Conservation (phyloP, 108 stramenopile genomes). For the Nannochloropsis granulata region DNA sequence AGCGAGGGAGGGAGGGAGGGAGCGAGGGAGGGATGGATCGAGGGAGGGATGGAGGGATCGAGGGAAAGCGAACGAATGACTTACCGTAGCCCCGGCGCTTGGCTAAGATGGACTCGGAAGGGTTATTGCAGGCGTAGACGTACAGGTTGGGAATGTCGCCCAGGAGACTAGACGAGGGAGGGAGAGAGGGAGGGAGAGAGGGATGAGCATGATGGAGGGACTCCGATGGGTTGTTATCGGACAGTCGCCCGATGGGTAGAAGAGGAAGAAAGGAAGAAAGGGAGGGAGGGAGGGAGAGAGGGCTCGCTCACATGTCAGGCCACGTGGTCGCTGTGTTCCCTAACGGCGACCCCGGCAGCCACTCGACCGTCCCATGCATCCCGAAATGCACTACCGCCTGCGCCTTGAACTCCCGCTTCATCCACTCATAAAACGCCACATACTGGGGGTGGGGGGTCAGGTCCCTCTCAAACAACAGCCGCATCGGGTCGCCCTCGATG, state of each 20-base stretch:
- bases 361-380: conserved; percentile 62
- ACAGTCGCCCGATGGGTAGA: not conserved
- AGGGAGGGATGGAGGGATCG: not conserved
- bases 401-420: conserved; percentile 38
- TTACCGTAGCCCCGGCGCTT: conserved; percentile 59
- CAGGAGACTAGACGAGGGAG: not conserved
- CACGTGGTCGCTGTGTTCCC: conserved; percentile 60
- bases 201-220: not conserved
- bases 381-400: conserved; percentile 67
- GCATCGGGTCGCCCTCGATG: conserved; percentile 72
- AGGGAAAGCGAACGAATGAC: not conserved
- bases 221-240: not conserved
- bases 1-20: not conserved
- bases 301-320: conserved; percentile 38
- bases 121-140: conserved; percentile 69
- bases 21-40: not conserved
- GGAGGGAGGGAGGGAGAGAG: not conserved
- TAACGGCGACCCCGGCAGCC: conserved; percentile 60
- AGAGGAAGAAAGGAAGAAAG: not conserved
- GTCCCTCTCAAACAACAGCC: conserved; percentile 61
- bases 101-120: conserved; percentile 63
- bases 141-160: conserved; percentile 53
- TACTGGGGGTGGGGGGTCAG: conserved; percentile 75
- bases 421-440: conserved; percentile 55
- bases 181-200: not conserved